phyloP scores from a whole-genome alignment of 805 yeast genomes.

The Maudiozyma bulderi region DNA sequence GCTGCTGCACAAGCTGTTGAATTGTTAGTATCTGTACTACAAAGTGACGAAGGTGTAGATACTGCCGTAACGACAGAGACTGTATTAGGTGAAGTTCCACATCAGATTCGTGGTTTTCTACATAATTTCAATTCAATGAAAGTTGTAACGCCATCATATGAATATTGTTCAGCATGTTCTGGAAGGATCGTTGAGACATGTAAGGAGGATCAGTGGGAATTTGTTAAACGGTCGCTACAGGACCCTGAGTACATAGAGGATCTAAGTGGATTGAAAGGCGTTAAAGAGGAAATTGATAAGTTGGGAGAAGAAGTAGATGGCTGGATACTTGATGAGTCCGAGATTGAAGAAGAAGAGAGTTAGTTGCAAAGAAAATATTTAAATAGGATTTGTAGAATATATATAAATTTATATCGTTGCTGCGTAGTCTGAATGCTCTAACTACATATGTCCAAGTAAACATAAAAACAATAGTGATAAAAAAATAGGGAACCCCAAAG shows the following conservation, averaged over 20 bases:
- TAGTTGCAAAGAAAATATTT: neutral
- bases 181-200: conserved; percentile 44
- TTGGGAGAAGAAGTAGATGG: conserved; percentile 22
- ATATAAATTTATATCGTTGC: neutral
- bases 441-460: neutral
- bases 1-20: conserved; percentile 87
- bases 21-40: conserved; percentile 61
- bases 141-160: conserved; percentile 62
- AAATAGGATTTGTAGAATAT: neutral
- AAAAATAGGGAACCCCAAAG: neutral
- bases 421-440: neutral
- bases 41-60: conserved; percentile 42
- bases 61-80: conserved; percentile 23
- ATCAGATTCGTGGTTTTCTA: conserved; percentile 84
- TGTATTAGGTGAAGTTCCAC: conserved; percentile 67
- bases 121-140: conserved; percentile 54
- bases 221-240: conserved; percentile 61
- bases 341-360: neutral
- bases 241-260: conserved; percentile 61
- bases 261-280: conserved; percentile 65
- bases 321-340: conserved; percentile 18
- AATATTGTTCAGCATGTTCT: conserved; percentile 84
- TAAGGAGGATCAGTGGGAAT: conserved; percentile 60
- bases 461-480: neutral
- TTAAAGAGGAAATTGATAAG: conserved; percentile 50